Evolutionary conservation across 345 rosid genomes (phyloP).

Genomic region (Salix brachista): DNA sequence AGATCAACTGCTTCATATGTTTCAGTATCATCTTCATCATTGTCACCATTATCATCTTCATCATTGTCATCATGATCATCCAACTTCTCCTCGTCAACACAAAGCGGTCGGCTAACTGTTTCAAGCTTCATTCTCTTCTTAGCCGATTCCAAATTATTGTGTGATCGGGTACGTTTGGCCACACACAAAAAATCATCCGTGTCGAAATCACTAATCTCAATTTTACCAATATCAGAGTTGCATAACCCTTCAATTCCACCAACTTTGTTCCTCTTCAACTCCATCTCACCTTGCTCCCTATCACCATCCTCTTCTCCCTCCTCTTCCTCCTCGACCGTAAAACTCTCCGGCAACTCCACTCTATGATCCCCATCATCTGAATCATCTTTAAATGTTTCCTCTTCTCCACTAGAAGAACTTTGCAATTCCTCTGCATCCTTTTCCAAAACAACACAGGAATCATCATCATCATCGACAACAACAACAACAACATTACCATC

Average conservation of each 20-base stretch:
- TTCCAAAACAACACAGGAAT: background rate
- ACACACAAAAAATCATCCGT: background rate
- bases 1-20: too few species aligned
- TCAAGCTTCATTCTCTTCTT: too few species aligned
- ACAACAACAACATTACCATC: too few species aligned
- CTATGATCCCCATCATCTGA: conserved; percentile 13
- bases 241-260: too few species aligned
- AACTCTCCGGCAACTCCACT: background rate
- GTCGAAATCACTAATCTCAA: background rate
- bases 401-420: background rate
- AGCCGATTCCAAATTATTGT: too few species aligned
- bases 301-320: background rate
- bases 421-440: background rate
- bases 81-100: too few species aligned
- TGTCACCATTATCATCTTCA: too few species aligned
- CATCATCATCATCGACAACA: background rate
- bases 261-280: background rate
- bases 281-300: conserved; percentile 10
- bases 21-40: too few species aligned
- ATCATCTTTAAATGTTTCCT: conserved; percentile 3
- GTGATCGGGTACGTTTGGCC: too few species aligned
- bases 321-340: background rate
- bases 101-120: too few species aligned
- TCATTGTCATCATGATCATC: too few species aligned
- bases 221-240: background rate